Conservation (phyloP, 1,284 basidiomycete species). For the Phenoliferia sp. region DNA sequence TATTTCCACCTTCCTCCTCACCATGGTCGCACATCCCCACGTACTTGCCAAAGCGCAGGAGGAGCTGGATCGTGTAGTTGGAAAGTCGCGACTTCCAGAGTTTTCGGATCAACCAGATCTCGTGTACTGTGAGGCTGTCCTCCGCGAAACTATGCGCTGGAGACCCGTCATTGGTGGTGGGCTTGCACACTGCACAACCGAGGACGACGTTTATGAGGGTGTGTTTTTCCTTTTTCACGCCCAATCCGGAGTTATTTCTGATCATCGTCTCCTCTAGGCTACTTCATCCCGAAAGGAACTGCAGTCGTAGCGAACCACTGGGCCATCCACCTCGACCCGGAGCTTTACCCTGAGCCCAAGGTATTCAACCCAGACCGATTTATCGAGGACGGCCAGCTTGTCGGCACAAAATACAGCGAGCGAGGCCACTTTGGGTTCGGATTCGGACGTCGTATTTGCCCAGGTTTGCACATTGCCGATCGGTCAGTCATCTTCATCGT, state of each 20-base stretch:
- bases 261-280: slow-evolving; percentile 14
- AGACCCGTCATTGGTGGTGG: slow-evolving; percentile 41
- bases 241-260: too few relatives aligned
- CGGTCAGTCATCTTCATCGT: not conserved
- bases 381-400: slow-evolving; percentile 24
- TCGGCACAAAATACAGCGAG: slow-evolving; percentile 31
- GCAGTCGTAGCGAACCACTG: slow-evolving; percentile 40
- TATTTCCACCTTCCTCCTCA: slow-evolving; percentile 31
- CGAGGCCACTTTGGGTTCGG: slow-evolving; percentile 37
- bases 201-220: slow-evolving; percentile 39
- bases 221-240: not conserved
- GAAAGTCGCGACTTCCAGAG: slow-evolving; percentile 34
- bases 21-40: slow-evolving; percentile 22
- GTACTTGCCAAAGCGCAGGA: slow-evolving; percentile 31
- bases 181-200: slow-evolving; percentile 33
- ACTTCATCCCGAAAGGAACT: slow-evolving; percentile 40
- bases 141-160: slow-evolving; percentile 41
- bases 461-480: slow-evolving; percentile 33
- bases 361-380: slow-evolving; percentile 30
- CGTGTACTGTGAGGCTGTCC: slow-evolving; percentile 37
- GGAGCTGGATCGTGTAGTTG: slow-evolving; percentile 40
- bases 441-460: slow-evolving; percentile 33
- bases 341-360: slow-evolving; percentile 28
- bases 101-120: slow-evolving; percentile 38
- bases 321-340: slow-evolving; percentile 34